Conservation (phyloP, 2,329 filamentous ascomycete genomes). For the Pseudocercospora macadamiae region DNA sequence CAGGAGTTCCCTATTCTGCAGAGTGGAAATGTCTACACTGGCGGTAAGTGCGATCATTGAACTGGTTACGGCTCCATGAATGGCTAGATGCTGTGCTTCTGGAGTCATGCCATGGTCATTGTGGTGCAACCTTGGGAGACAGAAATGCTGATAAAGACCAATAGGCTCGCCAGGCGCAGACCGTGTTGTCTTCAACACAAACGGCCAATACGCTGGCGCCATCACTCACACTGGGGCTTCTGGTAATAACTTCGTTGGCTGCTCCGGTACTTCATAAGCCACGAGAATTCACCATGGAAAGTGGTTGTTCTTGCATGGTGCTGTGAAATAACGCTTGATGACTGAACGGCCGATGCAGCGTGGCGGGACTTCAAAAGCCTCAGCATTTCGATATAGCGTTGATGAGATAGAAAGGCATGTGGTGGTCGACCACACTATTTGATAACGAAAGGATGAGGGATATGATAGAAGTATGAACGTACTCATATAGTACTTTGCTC, state of each 20-base stretch:
- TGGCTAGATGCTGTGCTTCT: no score
- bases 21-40: slow-evolving; percentile 52
- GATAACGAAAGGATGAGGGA: neutral
- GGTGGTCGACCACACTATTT: no score
- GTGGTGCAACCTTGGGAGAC: no score
- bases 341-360: neutral
- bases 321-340: neutral
- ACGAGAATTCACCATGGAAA: no score
- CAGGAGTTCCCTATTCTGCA: slow-evolving; percentile 65
- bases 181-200: slow-evolving; percentile 64
- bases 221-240: slow-evolving; percentile 73
- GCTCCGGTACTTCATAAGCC: slow-evolving; percentile 45
- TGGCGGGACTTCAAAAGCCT: neutral
- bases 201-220: slow-evolving; percentile 61
- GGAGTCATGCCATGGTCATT: no score
- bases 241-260: slow-evolving; percentile 70
- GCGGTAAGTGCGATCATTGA: slow-evolving; percentile 48
- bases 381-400: neutral
- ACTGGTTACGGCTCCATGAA: neutral
- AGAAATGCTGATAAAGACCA: slow-evolving; percentile 27
- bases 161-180: slow-evolving; percentile 66
- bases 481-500: neutral
- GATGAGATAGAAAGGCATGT: no score
- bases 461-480: neutral
- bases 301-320: no score